These are phyloP conservation scores for Ceratocystis alfenasii DNA, from an alignment of 2,329 filamentous ascomycete species.

Conservation along the genomic window DNA sequence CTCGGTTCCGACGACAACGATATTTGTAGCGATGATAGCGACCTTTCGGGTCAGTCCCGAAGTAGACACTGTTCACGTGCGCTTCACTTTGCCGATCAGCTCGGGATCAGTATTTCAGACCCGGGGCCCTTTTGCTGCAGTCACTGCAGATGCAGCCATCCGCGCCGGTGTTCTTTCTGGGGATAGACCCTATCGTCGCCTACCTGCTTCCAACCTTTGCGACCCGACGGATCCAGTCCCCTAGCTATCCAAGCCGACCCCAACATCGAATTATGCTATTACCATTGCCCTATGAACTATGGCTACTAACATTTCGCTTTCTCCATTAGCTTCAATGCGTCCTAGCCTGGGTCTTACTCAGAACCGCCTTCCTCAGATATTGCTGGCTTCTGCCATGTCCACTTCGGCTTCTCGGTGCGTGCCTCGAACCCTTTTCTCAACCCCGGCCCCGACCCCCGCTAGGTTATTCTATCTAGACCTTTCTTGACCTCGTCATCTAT, in stretches of 20 bases:
- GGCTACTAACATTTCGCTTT: neutral
- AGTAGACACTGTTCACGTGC: neutral
- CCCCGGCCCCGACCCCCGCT: neutral
- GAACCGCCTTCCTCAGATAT: slow-evolving; percentile 37
- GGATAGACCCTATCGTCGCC: no score
- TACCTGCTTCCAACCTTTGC: neutral
- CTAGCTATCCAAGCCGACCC: neutral
- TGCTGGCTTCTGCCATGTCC: slow-evolving; percentile 33
- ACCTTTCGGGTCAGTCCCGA: neutral
- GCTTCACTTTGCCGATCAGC: neutral
- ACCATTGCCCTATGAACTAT: neutral
- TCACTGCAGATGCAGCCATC: no score
- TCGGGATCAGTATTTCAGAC: no score
- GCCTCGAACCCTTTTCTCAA: neutral
- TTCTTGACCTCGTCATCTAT: neutral
- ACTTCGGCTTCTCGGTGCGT: slow-evolving; percentile 39
- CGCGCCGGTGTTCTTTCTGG: no score
- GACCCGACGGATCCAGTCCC: neutral
- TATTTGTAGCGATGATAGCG: neutral
- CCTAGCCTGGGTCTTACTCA: slow-evolving; percentile 19
- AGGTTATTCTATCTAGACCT: neutral
- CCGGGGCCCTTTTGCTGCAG: no score
- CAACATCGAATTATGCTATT: neutral
- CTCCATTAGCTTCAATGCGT: slow-evolving; percentile 18
- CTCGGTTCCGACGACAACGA: neutral